Base-by-base conservation (phyloP, 441 rosid genomes). In the Mallotus repandus region DNA sequence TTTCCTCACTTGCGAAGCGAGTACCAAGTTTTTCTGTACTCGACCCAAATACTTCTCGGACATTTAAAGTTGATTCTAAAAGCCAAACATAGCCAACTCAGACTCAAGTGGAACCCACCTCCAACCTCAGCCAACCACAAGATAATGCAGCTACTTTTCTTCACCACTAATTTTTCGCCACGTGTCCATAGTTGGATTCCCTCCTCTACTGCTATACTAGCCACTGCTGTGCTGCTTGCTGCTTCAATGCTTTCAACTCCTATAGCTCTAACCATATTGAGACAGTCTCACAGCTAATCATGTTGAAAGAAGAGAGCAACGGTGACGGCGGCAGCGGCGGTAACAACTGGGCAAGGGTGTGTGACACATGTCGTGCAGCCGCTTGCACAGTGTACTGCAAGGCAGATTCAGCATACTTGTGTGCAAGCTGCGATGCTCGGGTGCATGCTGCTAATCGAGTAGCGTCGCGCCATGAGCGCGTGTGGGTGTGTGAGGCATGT, bases 391-490 rank as follows among this genome's bases (percentile, higher is more conserved):
- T 95, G 72, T 95, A 91, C 85, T 89, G 97, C 86, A 80, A 80
- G 25, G 96, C 96, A 1, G 99, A 92, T 73, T 76, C 93, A 9
- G 94, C 97, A 2, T 94, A 89, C 83, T 81, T 94, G 2, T 94
- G 99, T 65, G 75, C 79, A 0, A 69, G 78, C 60, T 95, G 99
- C 63, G 98, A 94, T 68, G 81, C 90, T 43, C 85, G 86, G 1
- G 75, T 88, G 18, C 98, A 95, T 45, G 89, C 90, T 0, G 97
- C 99, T 25, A 94, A 91, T 74, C 79, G 70, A 15, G 82, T 94
- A 35, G 96, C 97, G 10, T 91, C 97, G 3, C 87, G 98, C 72
- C 99, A 95, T 68, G 95, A 86, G 85, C 95, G 97, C 45, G 95
- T 91, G 22, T 81, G 85, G 84, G 86, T 95, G 32, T 95, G 99